A percentile compares a stretch with the other conserved stretches of the same genome.
phyloP scores from a whole-genome alignment of 208 protist genomes.

The Leishmania guyanensis region DNA sequence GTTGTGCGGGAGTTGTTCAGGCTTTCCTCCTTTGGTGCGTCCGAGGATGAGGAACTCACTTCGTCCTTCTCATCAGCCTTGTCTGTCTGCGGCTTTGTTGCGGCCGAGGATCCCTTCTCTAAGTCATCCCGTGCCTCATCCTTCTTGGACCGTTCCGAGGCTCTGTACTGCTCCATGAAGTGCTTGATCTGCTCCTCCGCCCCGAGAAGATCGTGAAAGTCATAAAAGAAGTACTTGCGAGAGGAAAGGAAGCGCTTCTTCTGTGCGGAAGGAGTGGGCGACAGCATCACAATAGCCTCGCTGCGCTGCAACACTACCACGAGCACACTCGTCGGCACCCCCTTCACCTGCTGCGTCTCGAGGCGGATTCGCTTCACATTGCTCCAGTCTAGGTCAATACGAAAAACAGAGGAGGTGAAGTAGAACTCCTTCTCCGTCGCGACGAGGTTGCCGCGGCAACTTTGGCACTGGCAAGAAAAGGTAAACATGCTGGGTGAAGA shows the following conservation, averaged over 20 bases:
- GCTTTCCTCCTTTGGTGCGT: conserved; percentile 30
- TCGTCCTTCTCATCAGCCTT: conserved; percentile 27
- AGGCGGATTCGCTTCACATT: conserved; percentile 66
- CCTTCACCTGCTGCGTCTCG: conserved; percentile 77
- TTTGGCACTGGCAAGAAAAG: conserved; percentile 71
- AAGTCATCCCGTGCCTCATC: conserved; percentile 23
- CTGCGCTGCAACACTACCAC: conserved; percentile 48
- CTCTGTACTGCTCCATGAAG: conserved; percentile 39
- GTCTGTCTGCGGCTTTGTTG: conserved; percentile 14
- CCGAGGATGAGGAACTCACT: conserved; percentile 15
- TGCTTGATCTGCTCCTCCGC: conserved; percentile 52
- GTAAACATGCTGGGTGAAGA: conserved; percentile 30
- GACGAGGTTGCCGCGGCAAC: conserved; percentile 61
- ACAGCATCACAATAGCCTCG: conserved; percentile 21
- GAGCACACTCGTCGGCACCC: conserved; percentile 71
- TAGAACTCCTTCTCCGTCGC: conserved; percentile 48
- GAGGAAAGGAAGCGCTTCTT: conserved; percentile 26
- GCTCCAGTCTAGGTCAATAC: conserved; percentile 60
- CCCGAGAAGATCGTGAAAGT: conserved; percentile 78
- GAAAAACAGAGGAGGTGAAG: conserved; percentile 64
- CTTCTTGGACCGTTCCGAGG: conserved; percentile 16
- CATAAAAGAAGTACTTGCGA: conserved; percentile 72
- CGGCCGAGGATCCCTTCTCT: conserved; percentile 23
- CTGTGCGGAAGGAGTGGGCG: conserved; percentile 10
- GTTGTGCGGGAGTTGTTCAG: conserved; percentile 26